Base-by-base conservation (phyloP, 1,139 yeast genomes). In the Sugiyamaella japonica region DNA sequence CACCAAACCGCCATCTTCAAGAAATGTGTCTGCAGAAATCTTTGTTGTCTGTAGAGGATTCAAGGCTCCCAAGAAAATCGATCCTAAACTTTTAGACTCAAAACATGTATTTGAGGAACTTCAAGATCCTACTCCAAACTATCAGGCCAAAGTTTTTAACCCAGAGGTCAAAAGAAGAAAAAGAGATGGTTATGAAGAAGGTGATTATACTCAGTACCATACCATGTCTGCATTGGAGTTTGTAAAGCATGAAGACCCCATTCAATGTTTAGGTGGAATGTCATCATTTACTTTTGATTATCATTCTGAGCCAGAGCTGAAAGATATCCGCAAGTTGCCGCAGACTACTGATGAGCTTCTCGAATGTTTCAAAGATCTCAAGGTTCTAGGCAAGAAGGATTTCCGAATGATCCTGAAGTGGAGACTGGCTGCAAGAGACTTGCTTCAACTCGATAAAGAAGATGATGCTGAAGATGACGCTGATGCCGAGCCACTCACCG, bases 11-110 rank as follows among this genome's bases (percentile, higher is more conserved):
- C 98, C 99, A 16, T 93, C 98, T 16, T 90, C 97, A 45, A 91
- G 99, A 84, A 89, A 89, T 73, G 99, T 95, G 23, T 93, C 99
- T 65, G 99, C 99, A 1, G 99, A 93, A 78, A 95, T 95, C 67
- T 93, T 93, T 68, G 99, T 93, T 53, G 97, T 91, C 39, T 93
- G 99, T 74, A 85, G 85, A 71, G 95, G 95, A 13, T 93, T 88
- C 75, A 93, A 90, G 71, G 97, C 98, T 10, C 99, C 99, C 50
- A 89, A 90, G 70, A 90, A 88, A 70, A 73, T 93, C 60, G 99
- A 95, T 73, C 97, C 98, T 47, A 81, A 96, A 66, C 77, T 93
- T 56, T 77, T 95, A 56, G 99, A 95, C 70, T 90, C 98, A 23
- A 87, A 81, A 68, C 90, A 88, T 68, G 98, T 95, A 25, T 93